phyloP scores from a whole-genome alignment of 306 rosid species.

The Adenanthera pavonina region DNA sequence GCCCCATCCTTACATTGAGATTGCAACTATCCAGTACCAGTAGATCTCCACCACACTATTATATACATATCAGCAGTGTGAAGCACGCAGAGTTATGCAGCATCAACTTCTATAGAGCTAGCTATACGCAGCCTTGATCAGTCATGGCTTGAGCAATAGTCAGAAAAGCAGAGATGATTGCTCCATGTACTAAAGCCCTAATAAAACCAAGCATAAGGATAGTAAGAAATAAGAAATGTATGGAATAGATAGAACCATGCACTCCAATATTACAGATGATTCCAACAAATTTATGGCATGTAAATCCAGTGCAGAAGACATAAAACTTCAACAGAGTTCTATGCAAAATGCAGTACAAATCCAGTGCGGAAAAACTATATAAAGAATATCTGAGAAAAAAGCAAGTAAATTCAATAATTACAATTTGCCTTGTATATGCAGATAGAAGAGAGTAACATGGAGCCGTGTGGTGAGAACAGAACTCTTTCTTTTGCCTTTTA shows the following conservation, averaged over 20 bases:
- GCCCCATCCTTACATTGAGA: constrained; percentile 17
- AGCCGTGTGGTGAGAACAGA: no score
- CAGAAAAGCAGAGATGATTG: constrained; percentile 81
- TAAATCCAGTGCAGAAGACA: background rate
- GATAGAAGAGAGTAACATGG: background rate
- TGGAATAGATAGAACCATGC: constrained; percentile 1
- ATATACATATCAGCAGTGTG: constrained; percentile 26
- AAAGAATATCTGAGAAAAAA: no score
- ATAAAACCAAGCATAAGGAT: constrained; percentile 25
- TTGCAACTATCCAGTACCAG: background rate
- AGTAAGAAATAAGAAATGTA: constrained; percentile 8
- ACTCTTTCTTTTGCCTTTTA: no score
- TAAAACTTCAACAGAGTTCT: background rate
- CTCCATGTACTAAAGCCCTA: constrained; percentile 83
- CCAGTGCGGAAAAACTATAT: no score
- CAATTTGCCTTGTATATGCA: background rate
- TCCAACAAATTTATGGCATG: background rate
- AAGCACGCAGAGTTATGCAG: constrained; percentile 18
- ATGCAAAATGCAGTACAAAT: no score
- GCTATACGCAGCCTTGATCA: constrained; percentile 82
- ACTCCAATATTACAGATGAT: background rate
- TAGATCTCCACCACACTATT: background rate
- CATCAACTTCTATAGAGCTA: constrained; percentile 23
- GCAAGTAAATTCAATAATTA: background rate
- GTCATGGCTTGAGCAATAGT: constrained; percentile 90